These are phyloP conservation scores for Rhynchosporium graminicola DNA, from an alignment of 2,329 filamentous ascomycete genomes.

Conservation along the genomic window DNA sequence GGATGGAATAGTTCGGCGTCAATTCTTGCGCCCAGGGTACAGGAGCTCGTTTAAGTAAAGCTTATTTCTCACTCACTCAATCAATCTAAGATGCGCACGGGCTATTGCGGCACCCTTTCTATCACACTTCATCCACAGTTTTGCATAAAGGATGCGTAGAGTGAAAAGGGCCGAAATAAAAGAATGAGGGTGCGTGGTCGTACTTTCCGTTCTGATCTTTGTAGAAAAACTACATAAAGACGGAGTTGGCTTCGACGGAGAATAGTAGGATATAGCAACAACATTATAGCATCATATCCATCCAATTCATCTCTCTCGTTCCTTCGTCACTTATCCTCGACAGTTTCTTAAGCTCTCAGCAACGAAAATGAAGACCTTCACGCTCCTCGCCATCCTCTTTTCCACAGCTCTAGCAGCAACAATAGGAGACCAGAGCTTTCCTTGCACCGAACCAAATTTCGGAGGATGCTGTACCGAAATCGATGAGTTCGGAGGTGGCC, in stretches of 20 bases:
- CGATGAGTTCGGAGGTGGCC: slow-evolving; percentile 3
- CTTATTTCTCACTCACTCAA: background rate
- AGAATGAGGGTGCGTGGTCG: background rate
- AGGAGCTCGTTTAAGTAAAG: slow-evolving; percentile 14
- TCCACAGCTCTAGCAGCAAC: background rate
- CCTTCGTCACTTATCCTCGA: background rate
- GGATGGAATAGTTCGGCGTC: slow-evolving; percentile 2
- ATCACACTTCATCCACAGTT: too few relatives aligned
- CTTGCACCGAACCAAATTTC: background rate
- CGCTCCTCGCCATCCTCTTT: background rate
- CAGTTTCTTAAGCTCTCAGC: background rate
- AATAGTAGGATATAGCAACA: background rate
- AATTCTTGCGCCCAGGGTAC: slow-evolving; percentile 4
- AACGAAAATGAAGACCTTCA: slow-evolving; percentile 2
- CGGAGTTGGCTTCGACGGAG: background rate
- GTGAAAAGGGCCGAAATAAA: background rate
- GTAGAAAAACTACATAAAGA: background rate
- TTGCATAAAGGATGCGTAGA: too few relatives aligned
- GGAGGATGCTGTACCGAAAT: slow-evolving; percentile 13
- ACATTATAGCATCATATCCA: too few relatives aligned
- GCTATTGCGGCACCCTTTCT: too few relatives aligned
- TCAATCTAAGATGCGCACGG: too few relatives aligned
- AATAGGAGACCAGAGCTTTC: background rate
- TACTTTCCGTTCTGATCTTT: background rate
- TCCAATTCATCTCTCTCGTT: background rate